phyloP scores from a whole-genome alignment of 345 rosid genomes.

The Trapa incisa region DNA sequence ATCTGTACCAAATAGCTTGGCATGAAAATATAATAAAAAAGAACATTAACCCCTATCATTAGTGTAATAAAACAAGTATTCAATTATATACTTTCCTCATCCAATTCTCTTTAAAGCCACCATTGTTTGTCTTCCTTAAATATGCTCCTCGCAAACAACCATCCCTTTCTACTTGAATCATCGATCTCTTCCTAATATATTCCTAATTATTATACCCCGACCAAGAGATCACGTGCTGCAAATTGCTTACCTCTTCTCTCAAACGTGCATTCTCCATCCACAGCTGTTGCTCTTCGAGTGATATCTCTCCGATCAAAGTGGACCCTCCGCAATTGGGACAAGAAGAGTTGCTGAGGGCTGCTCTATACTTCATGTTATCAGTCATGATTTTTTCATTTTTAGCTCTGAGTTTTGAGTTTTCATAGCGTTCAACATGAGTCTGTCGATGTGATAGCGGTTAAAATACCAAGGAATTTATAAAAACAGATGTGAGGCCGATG shows the following conservation, averaged over 20 bases:
- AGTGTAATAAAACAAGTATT: too few relatives aligned
- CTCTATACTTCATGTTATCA: conserved; percentile 79
- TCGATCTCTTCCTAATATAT: too few relatives aligned
- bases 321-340: conserved; percentile 98
- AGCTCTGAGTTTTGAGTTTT: conserved; percentile 61
- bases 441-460: conserved; percentile 8
- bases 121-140: too few relatives aligned
- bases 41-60: too few relatives aligned
- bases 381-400: conserved; percentile 86
- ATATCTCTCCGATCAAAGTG: conserved; percentile 86
- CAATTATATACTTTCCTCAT: too few relatives aligned
- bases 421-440: conserved; percentile 86
- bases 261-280: conserved; percentile 77
- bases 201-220: too few relatives aligned
- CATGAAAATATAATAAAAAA: too few relatives aligned
- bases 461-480: background rate
- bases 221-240: background rate
- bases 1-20: too few relatives aligned
- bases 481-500: background rate
- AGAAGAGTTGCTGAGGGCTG: conserved; percentile 79
- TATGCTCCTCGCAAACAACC: too few relatives aligned
- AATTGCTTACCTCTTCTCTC: conserved; percentile 67
- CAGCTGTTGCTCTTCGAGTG: conserved; percentile 85
- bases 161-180: too few relatives aligned
- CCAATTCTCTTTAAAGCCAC: too few relatives aligned